phyloP scores from a whole-genome alignment of 352 stramenopile species.

The Phytophthora europaea region DNA sequence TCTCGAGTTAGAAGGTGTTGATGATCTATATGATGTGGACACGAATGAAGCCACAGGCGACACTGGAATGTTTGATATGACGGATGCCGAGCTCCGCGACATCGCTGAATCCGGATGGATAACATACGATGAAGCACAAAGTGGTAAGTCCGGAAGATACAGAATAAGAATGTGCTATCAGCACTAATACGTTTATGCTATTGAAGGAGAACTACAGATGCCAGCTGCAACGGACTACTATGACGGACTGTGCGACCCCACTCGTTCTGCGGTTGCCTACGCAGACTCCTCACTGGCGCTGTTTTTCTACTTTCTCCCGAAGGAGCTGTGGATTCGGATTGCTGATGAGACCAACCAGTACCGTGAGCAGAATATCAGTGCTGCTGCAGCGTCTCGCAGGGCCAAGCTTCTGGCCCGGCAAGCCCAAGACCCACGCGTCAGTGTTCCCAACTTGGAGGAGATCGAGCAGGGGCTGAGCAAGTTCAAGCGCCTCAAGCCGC shows the following conservation, averaged over 20 bases:
- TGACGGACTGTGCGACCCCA: slow-evolving; percentile 5
- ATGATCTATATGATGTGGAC: slow-evolving; percentile 1
- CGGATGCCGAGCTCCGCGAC: background rate
- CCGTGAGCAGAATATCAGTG: slow-evolving; percentile 8
- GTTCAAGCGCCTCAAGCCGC: slow-evolving; percentile 17
- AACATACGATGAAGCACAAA: slow-evolving; percentile 11
- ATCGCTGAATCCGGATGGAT: slow-evolving; percentile 3
- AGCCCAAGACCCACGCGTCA: slow-evolving; percentile 5
- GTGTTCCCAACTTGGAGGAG: slow-evolving; percentile 8
- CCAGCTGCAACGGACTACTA: slow-evolving; percentile 25
- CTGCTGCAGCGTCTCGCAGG: background rate
- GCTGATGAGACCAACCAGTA: slow-evolving; percentile 24
- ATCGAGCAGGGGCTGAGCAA: slow-evolving; percentile 16
- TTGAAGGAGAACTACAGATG: background rate
- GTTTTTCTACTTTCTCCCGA: slow-evolving; percentile 38
- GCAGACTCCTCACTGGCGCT: slow-evolving; percentile 15
- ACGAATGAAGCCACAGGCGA: slow-evolving; percentile 1
- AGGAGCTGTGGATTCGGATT: slow-evolving; percentile 21
- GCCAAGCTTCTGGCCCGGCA: background rate
- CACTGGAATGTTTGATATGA: background rate
- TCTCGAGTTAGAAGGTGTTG: slow-evolving; percentile 1
- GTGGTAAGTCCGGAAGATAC: slow-evolving; percentile 21
- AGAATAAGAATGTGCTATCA: slow-evolving; percentile 3
- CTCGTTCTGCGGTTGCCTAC: slow-evolving; percentile 19
- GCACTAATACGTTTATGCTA: background rate